Evolutionary conservation across 2,329 filamentous ascomycete genomes (phyloP).

Genomic region (Ophiostoma angusticollis): DNA sequence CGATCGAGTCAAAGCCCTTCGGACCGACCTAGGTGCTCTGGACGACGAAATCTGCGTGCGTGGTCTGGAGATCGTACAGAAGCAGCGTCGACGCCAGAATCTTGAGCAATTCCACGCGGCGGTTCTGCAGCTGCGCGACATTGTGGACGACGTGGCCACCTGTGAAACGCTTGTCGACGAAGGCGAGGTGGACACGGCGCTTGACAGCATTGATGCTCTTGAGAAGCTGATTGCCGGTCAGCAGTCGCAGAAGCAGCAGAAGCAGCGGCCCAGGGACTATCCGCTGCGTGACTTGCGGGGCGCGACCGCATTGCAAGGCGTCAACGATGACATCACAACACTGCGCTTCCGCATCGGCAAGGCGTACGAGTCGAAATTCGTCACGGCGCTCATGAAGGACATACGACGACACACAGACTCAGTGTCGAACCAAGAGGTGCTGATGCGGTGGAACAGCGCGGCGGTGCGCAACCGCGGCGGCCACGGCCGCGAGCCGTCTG

Average conservation of each 20-base stretch:
- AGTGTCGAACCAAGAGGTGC: slow-evolving; percentile 57
- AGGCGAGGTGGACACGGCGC: slow-evolving; percentile 70
- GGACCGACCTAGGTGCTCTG: slow-evolving; percentile 65
- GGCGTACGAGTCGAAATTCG: slow-evolving; percentile 71
- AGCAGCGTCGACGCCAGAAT: slow-evolving; percentile 73
- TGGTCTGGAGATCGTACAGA: slow-evolving; percentile 73
- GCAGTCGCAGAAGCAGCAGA: slow-evolving; percentile 24
- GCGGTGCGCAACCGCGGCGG: slow-evolving; percentile 58
- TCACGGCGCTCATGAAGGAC: slow-evolving; percentile 66
- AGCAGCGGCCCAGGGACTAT: slow-evolving; percentile 11
- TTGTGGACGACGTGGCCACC: slow-evolving; percentile 59
- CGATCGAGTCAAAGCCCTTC: slow-evolving; percentile 65
- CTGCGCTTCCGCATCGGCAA: slow-evolving; percentile 73
- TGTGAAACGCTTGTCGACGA: slow-evolving; percentile 75
- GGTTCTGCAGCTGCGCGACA: slow-evolving; percentile 66
- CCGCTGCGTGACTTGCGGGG: slow-evolving; percentile 57
- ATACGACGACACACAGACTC: slow-evolving; percentile 66
- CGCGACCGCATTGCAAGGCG: slow-evolving; percentile 66
- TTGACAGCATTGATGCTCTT: slow-evolving; percentile 63
- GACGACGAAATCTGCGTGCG: slow-evolving; percentile 79
- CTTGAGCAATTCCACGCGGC: slow-evolving; percentile 69
- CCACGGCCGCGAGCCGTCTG: slow-evolving; percentile 52
- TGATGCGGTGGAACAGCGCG: slow-evolving; percentile 73
- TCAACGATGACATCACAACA: slow-evolving; percentile 62
- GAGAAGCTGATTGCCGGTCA: slow-evolving; percentile 73